These are phyloP conservation scores for Crithidia thermophila DNA, from an alignment of 208 protist genomes.

Conservation along the genomic window DNA sequence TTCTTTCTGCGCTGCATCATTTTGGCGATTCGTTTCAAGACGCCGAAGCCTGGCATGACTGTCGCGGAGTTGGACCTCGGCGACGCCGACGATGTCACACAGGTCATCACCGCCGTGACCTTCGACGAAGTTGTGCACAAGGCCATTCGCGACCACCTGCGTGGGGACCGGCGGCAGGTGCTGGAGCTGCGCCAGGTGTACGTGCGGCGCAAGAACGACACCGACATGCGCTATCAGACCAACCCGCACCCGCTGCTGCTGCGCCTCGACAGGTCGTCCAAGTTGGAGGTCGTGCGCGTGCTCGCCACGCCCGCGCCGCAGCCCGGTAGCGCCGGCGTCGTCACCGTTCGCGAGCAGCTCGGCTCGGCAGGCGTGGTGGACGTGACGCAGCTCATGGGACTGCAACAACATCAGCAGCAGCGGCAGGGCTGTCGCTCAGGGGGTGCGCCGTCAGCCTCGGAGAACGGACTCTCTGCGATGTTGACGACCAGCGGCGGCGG, in stretches of 20 bases:
- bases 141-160: conserved; percentile 65
- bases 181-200: conserved; percentile 73
- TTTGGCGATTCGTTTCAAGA: conserved; percentile 68
- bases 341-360: conserved; percentile 58
- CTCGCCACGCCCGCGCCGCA: conserved; percentile 36
- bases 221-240: conserved; percentile 72
- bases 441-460: conserved; percentile 6
- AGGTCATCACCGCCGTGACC: conserved; percentile 80
- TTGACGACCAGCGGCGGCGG: conserved; percentile 1
- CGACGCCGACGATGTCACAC: conserved; percentile 50
- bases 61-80: conserved; percentile 81
- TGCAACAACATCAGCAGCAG: background rate
- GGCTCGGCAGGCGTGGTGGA: conserved; percentile 60
- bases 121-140: conserved; percentile 78
- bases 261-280: conserved; percentile 63
- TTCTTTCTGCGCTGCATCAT: conserved; percentile 78
- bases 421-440: background rate
- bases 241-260: conserved; percentile 78
- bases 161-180: conserved; percentile 69
- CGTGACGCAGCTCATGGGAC: conserved; percentile 40
- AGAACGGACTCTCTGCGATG: conserved; percentile 17
- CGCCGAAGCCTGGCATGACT: conserved; percentile 53
- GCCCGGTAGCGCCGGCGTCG: conserved; percentile 26
- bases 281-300: conserved; percentile 78
- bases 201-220: conserved; percentile 73